phyloP scores from a whole-genome alignment of 1,139 yeast genomes.

The Hemisphaericaspora lyxosophila region DNA sequence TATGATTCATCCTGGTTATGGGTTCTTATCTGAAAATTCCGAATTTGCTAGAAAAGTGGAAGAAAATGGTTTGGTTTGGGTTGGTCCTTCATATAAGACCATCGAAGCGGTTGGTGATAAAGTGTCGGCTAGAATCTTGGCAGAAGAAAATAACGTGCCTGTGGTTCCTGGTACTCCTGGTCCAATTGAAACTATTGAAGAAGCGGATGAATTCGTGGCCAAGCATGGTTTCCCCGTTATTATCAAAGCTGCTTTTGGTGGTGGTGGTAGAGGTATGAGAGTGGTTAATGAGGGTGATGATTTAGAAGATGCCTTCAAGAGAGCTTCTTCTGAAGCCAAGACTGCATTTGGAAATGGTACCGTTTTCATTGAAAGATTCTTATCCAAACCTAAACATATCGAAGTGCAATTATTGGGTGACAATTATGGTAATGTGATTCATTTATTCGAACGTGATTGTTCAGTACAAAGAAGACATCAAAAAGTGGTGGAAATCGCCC shows the following conservation, averaged over 20 bases:
- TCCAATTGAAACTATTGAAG: conserved; percentile 78
- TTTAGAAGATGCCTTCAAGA: conserved; percentile 83
- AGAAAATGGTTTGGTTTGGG: conserved; percentile 91
- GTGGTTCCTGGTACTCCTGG: conserved; percentile 99
- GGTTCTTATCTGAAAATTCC: conserved; percentile 91
- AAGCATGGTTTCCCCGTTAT: conserved; percentile 93
- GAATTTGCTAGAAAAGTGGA: conserved; percentile 93
- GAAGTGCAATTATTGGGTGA: conserved; percentile 97
- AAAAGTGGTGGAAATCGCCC: conserved; percentile 98
- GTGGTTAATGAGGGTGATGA: conserved; percentile 97
- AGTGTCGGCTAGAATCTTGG: conserved; percentile 89
- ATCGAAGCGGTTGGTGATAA: conserved; percentile 98
- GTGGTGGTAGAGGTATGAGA: conserved; percentile 99
- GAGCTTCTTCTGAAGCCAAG: conserved; percentile 94
- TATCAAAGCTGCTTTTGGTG: conserved; percentile 98
- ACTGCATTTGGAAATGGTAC: conserved; percentile 98
- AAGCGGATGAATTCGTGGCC: conserved; percentile 76
- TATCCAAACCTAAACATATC: conserved; percentile 94
- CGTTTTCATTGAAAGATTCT: conserved; percentile 93
- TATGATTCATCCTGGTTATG: conserved; percentile 99
- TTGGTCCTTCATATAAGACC: conserved; percentile 87
- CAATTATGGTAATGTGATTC: conserved; percentile 90
- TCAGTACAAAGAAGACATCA: conserved; percentile 99
- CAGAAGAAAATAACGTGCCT: conserved; percentile 80
- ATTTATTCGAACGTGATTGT: conserved; percentile 96